A percentile compares a stretch with the other conserved stretches of the same genome.
These are phyloP conservation scores for Phytophthora tentaculata DNA, from an alignment of 352 stramenopile genomes.

Conservation along the genomic window DNA sequence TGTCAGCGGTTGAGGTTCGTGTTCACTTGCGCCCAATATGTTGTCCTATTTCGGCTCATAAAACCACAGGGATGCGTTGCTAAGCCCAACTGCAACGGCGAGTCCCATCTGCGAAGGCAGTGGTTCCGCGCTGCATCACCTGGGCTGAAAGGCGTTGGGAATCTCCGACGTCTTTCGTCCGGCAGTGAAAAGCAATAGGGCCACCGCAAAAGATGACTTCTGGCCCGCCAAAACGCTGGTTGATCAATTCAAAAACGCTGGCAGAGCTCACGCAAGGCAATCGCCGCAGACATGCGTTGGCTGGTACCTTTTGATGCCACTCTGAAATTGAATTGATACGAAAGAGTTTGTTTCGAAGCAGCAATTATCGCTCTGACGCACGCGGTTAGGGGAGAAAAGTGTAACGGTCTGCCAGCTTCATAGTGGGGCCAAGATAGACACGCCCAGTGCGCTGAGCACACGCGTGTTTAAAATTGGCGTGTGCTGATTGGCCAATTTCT, in stretches of 20 bases:
- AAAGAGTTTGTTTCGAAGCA: conserved; percentile 28
- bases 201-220: background rate
- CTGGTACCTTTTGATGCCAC: conserved; percentile 1
- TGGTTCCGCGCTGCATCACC: conserved; percentile 8
- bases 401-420: conserved; percentile 23
- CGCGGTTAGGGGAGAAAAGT: conserved; percentile 17
- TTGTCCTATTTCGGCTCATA: conserved; percentile 13
- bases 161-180: conserved; percentile 19
- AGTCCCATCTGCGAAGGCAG: conserved; percentile 37
- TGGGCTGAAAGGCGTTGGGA: conserved; percentile 12
- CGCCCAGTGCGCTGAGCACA: background rate
- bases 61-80: conserved; percentile 34
- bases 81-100: conserved; percentile 38
- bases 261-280: conserved; percentile 15
- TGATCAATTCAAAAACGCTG: background rate
- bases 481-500: conserved; percentile 26
- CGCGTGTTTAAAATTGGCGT: conserved; percentile 30
- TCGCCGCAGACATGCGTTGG: conserved; percentile 15
- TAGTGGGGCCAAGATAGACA: conserved; percentile 20
- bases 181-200: background rate
- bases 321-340: conserved; percentile 24
- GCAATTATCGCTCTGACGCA: conserved; percentile 26
- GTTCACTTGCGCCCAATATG: conserved; percentile 23
- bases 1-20: conserved; percentile 25
- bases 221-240: conserved; percentile 14